Evolutionary conservation across 257 asterid genomes (phyloP), one percentile per base, ranked within the genome.

Genomic region (Fraxinus quadrangulata): DNA sequence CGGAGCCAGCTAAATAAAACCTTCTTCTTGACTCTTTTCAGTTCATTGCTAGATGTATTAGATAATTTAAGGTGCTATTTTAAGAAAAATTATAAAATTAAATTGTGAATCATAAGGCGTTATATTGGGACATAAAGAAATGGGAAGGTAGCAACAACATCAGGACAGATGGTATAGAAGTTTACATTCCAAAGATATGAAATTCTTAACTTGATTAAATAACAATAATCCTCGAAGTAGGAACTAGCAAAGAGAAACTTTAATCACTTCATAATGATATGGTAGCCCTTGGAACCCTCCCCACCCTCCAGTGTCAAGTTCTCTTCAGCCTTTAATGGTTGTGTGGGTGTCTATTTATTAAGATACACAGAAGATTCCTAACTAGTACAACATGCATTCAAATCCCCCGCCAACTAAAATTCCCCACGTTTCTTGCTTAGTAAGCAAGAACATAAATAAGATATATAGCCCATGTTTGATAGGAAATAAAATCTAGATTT

Each of bases 341-440:
- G 65, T 54, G 12, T 6, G 65, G 65, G 0, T 54, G 26, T 19
- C 49, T 40, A 40, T 40, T 10, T 40, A 40, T 40, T 11, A 40
- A 40, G 49, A 37, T 10, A 40, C 49, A 40, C 49, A 40, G 12
- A 40, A 40, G 49, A 11, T 40, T 40, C 49, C 49, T 14, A 2
- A 16, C 49, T 40, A 40, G 1, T 40, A 40, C 47, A 40, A 9
- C 49, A 40, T 40, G 4, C 40, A 36, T 36, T 36, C 40, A 36
- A 36, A 36, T 31, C 40, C 10, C 40, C 9, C 40, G 40, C 59
- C 59, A 49, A 49, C 21, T 49, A 49, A 14, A 49, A 56, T 37
- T 72, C 49, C 45, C 33, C 14, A 72, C 14, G 30, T 63, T 66
- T 71, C 67, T 77, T 42, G 13, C 33, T 23, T 42, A 49, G 72